Evolutionary conservation across 495 filamentous ascomycete species (phyloP).

Genomic region (Penicillium cosmopolitanum): DNA sequence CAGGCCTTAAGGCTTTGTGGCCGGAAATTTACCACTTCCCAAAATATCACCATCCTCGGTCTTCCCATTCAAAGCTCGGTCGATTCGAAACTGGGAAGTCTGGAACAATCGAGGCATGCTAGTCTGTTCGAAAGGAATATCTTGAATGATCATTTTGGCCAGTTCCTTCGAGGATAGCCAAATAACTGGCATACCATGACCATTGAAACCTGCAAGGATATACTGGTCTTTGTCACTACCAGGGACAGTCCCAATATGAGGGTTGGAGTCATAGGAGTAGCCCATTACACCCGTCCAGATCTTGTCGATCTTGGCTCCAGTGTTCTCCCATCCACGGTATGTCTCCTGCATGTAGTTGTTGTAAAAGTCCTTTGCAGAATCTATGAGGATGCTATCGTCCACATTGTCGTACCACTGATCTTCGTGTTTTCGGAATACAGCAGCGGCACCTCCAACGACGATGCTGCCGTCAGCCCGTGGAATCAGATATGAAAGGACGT

Average conservation of each 20-base stretch:
- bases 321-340: constrained; percentile 49
- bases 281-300: constrained; percentile 58
- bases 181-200: constrained; percentile 58
- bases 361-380: constrained; percentile 61
- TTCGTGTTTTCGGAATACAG: constrained; percentile 52
- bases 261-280: constrained; percentile 47
- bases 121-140: constrained; percentile 38
- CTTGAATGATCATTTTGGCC: constrained; percentile 46
- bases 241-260: constrained; percentile 53
- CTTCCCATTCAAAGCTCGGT: constrained; percentile 21
- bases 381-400: constrained; percentile 56
- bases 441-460: constrained; percentile 63
- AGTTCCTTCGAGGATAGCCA: constrained; percentile 47
- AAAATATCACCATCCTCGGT: constrained; percentile 26
- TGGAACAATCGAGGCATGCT: constrained; percentile 42
- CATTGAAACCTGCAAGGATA: constrained; percentile 57
- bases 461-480: constrained; percentile 71
- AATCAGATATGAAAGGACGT: constrained; percentile 61
- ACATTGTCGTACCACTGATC: constrained; percentile 59
- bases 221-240: constrained; percentile 41
- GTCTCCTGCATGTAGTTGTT: constrained; percentile 56
- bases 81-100: constrained; percentile 25
- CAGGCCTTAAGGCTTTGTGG: constrained; percentile 18
- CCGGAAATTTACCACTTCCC: constrained; percentile 18
- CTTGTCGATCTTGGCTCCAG: constrained; percentile 40